Conservation (phyloP, 2,329 filamentous ascomycete genomes). For the Penicillium sp. region DNA sequence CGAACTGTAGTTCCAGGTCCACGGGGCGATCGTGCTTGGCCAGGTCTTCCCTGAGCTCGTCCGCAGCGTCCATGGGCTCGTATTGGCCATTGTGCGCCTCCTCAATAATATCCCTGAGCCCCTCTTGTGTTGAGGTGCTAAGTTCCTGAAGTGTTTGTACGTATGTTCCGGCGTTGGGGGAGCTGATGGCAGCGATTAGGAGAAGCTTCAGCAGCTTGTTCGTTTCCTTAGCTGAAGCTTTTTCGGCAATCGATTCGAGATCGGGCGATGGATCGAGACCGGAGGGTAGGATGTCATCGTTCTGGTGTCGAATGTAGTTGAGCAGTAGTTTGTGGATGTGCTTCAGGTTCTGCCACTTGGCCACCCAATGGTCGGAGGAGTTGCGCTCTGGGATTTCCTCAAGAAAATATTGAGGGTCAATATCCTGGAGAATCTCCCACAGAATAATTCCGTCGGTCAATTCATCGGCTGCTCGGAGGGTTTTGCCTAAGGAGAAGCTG, state of each 20-base stretch:
- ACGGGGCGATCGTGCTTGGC: conserved; percentile 37
- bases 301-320: conserved; percentile 46
- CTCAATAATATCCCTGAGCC: conserved; percentile 48
- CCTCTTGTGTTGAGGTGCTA: conserved; percentile 44
- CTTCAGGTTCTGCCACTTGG: conserved; percentile 50
- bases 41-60: conserved; percentile 37
- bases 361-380: conserved; percentile 46
- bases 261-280: conserved; percentile 45
- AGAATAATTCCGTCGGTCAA: conserved; percentile 46
- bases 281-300: conserved; percentile 42
- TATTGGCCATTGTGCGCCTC: conserved; percentile 44
- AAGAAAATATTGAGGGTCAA: conserved; percentile 48
- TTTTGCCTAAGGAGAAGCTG: conserved; percentile 44
- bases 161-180: conserved; percentile 55
- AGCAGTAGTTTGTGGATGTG: conserved; percentile 47
- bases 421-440: conserved; percentile 49
- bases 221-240: conserved; percentile 42
- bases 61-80: conserved; percentile 35
- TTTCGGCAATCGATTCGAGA: conserved; percentile 47
- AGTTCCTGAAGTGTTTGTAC: conserved; percentile 49
- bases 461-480: conserved; percentile 41
- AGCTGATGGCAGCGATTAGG: conserved; percentile 61
- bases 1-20: conserved; percentile 47
- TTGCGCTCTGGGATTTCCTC: conserved; percentile 47
- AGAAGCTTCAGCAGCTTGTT: conserved; percentile 61